Evolutionary conservation across 352 stramenopile species (phyloP).

Genomic region (Phytophthora quininea): DNA sequence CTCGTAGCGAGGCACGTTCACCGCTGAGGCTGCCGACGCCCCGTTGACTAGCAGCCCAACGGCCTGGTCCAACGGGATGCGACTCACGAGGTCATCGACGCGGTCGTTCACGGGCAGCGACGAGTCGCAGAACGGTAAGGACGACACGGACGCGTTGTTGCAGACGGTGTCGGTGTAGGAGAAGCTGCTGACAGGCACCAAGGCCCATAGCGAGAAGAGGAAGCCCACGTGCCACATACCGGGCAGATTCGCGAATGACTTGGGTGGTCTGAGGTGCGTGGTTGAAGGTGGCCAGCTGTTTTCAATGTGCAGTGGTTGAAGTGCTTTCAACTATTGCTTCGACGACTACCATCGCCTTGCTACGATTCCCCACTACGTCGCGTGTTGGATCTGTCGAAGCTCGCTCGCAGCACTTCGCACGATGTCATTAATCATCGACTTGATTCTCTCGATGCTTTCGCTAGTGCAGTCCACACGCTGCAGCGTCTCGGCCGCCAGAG

Average conservation of each 20-base stretch:
- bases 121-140: constrained; percentile 74
- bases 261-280: not conserved
- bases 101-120: constrained; percentile 55
- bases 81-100: constrained; percentile 68
- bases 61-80: constrained; percentile 73
- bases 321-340: not conserved
- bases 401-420: no score
- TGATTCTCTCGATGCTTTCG: no score
- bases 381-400: no score
- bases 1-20: constrained; percentile 72
- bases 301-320: not conserved
- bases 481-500: no score
- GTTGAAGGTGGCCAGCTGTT: not conserved
- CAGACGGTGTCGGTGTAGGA: constrained; percentile 60
- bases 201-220: not conserved
- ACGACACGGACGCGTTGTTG: constrained; percentile 44
- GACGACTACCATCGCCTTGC: not conserved
- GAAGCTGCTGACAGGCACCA: not conserved
- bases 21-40: constrained; percentile 30
- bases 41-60: constrained; percentile 75
- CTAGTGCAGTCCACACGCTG: no score
- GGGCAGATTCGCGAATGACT: not conserved
- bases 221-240: not conserved
- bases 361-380: no score
- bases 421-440: no score